These are phyloP conservation scores for Wickerhamomyces tratensis DNA, from an alignment of 805 yeast genomes.

Conservation along the genomic window DNA sequence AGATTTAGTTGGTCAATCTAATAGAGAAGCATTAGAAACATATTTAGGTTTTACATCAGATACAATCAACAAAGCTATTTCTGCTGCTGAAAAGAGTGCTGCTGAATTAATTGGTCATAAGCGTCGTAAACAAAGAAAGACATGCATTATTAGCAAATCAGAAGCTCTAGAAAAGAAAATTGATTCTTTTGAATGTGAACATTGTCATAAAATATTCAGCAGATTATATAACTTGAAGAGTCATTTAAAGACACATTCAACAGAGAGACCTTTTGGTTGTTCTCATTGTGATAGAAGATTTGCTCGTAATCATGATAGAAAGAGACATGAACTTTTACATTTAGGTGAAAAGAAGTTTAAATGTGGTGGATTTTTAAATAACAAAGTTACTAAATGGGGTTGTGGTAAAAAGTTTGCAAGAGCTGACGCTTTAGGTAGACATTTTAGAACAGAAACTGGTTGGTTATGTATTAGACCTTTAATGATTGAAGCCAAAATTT, in stretches of 20 bases:
- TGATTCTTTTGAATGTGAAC: constrained; percentile 37
- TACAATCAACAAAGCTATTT: constrained; percentile 7
- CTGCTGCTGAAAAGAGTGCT: constrained; percentile 9
- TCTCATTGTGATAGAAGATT: constrained; percentile 54
- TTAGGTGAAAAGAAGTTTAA: constrained; percentile 61
- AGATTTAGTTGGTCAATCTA: neutral
- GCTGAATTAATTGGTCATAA: constrained; percentile 4
- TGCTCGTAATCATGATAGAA: constrained; percentile 70
- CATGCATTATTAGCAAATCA: constrained; percentile 6
- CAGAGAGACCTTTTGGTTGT: constrained; percentile 64
- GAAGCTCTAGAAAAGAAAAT: constrained; percentile 1
- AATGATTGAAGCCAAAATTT: constrained; percentile 38
- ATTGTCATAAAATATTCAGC: constrained; percentile 68
- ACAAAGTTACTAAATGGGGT: constrained; percentile 59
- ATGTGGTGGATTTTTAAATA: constrained; percentile 52
- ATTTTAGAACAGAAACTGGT: constrained; percentile 69
- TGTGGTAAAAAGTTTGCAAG: constrained; percentile 68
- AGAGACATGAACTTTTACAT: constrained; percentile 69
- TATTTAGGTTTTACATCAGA: neutral
- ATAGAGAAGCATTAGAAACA: neutral
- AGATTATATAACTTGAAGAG: constrained; percentile 75
- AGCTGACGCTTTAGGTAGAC: constrained; percentile 70
- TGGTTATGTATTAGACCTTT: constrained; percentile 58
- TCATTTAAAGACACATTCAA: constrained; percentile 69
- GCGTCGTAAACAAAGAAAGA: constrained; percentile 2